Percentiles rank a stretch among this genome's conserved stretches.
phyloP scores from a whole-genome alignment of 495 filamentous ascomycete genomes.

The Ascodesmis nigricans region DNA sequence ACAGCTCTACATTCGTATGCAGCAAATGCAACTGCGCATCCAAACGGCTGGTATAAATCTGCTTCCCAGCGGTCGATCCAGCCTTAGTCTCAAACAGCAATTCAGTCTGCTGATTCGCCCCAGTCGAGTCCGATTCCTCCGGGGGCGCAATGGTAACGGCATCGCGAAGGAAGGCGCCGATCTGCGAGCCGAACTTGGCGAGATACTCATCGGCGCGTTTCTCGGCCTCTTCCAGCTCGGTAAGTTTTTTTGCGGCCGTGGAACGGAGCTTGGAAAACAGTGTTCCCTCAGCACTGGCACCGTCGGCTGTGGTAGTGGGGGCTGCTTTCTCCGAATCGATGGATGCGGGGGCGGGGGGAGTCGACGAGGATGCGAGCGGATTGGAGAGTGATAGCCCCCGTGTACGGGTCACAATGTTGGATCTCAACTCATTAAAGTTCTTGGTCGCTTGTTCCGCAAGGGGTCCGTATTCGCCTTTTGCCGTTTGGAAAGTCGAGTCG shows the following conservation, averaged over 20 bases:
- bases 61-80: slow-evolving; percentile 1
- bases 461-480: slow-evolving; percentile 53
- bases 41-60: slow-evolving; percentile 41
- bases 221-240: slow-evolving; percentile 82
- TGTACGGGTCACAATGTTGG: slow-evolving; percentile 46
- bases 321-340: background rate
- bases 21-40: slow-evolving; percentile 92
- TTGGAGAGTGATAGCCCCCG: slow-evolving; percentile 47
- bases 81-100: slow-evolving; percentile 5
- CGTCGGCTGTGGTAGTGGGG: slow-evolving; percentile 22
- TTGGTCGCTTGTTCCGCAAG: slow-evolving; percentile 64
- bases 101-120: slow-evolving; percentile 18
- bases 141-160: slow-evolving; percentile 74
- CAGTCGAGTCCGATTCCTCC: slow-evolving; percentile 21
- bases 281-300: slow-evolving; percentile 18
- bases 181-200: slow-evolving; percentile 74
- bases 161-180: slow-evolving; percentile 75
- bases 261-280: slow-evolving; percentile 53
- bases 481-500: slow-evolving; percentile 72
- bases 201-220: slow-evolving; percentile 96
- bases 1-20: slow-evolving; percentile 65
- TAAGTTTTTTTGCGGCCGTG: slow-evolving; percentile 65
- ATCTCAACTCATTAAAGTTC: slow-evolving; percentile 52
- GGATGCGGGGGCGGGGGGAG: slow-evolving; percentile 7
- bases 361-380: slow-evolving; percentile 18